phyloP scores from a whole-genome alignment of 2,329 filamentous ascomycete species.

The Talaromyces rugulosus region DNA sequence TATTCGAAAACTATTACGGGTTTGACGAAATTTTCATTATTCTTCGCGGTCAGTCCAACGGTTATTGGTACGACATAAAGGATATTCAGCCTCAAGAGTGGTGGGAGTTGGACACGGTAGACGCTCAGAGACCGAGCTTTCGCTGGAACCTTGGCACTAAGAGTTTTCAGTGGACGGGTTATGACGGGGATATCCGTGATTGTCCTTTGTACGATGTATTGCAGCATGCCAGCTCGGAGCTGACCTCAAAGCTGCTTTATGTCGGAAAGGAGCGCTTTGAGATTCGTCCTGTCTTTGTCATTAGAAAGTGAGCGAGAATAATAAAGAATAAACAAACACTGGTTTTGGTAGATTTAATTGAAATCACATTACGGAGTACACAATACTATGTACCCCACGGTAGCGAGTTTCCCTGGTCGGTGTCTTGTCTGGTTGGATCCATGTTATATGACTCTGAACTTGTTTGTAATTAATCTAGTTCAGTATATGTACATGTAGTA shows the following conservation, averaged over 20 bases:
- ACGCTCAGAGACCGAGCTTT: neutral
- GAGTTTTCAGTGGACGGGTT: neutral
- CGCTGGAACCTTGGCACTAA: neutral
- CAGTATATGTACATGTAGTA: no score
- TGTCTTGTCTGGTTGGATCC: no score
- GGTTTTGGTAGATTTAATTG: neutral
- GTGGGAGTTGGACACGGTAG: neutral
- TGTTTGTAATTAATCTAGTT: no score
- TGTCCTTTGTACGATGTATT: neutral
- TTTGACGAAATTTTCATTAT: slow-evolving; percentile 3
- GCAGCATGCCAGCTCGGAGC: neutral
- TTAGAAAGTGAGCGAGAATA: neutral
- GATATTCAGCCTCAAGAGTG: slow-evolving; percentile 1
- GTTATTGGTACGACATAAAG: slow-evolving; percentile 2
- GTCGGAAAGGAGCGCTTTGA: neutral
- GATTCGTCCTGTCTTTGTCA: neutral
- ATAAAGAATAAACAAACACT: neutral
- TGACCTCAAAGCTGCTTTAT: neutral
- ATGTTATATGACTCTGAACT: no score
- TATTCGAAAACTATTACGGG: slow-evolving; percentile 1
- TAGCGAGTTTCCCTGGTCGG: neutral
- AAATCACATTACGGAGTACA: neutral
- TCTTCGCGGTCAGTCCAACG: neutral
- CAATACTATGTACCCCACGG: neutral
- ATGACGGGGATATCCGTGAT: neutral